These are phyloP conservation scores for Bolboschoenoplectus hybrid DNA, from an alignment of 202 grass and related monocot species.

Conservation along the genomic window DNA sequence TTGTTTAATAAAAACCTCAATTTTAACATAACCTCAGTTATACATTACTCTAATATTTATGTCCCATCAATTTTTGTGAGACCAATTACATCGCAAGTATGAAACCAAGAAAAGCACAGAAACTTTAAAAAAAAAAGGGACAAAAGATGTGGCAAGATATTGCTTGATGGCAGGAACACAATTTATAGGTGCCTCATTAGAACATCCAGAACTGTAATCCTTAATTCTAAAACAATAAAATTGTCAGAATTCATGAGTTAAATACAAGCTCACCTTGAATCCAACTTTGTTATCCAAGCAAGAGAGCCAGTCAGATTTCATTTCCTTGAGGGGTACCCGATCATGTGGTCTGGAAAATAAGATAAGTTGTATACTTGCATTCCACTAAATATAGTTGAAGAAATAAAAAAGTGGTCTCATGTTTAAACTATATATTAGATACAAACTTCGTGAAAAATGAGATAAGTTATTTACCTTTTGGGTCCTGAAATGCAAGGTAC, in stretches of 20 bases:
- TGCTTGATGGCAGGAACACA: neutral
- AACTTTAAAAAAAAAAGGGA: slow-evolving; percentile 20
- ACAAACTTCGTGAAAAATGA: neutral
- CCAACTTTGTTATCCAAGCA: slow-evolving; percentile 95
- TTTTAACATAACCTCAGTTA: neutral
- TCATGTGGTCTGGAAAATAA: slow-evolving; percentile 77
- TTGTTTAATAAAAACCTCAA: neutral
- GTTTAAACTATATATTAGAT: neutral
- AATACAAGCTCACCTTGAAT: slow-evolving; percentile 67
- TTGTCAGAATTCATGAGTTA: neutral
- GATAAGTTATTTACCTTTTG: slow-evolving; percentile 66
- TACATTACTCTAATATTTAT: neutral
- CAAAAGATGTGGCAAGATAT: slow-evolving; percentile 25
- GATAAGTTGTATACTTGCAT: neutral
- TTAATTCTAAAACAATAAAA: slow-evolving; percentile 4
- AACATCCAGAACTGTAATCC: slow-evolving; percentile 16
- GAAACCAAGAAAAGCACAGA: slow-evolving; percentile 18
- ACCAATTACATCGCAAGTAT: neutral
- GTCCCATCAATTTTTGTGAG: slow-evolving; percentile 23
- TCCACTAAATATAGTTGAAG: slow-evolving; percentile 12
- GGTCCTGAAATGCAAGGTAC: slow-evolving; percentile 91
- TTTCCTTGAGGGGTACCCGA: slow-evolving; percentile 89
- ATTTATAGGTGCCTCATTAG: neutral
- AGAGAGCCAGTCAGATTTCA: slow-evolving; percentile 91
- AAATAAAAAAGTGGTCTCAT: neutral